A percentile compares a stretch with the other conserved stretches of the same genome.
Conservation (phyloP, 2,329 filamentous ascomycete species). For the Aspergillus fumigatiaffinis region DNA sequence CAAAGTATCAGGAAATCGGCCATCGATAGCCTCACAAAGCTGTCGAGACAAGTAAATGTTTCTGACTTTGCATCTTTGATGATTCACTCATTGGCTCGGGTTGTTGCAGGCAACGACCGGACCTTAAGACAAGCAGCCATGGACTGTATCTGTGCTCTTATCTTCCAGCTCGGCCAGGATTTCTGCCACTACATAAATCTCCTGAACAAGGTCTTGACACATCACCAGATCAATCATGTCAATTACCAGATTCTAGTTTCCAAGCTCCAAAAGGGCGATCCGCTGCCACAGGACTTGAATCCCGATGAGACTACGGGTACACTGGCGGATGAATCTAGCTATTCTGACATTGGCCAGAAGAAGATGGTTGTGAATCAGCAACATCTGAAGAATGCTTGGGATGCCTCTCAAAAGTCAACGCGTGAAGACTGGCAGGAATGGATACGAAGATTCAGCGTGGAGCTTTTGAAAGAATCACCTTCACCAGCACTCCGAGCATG, state of each 20-base stretch:
- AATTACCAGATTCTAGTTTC: conserved; percentile 91
- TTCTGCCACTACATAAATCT: conserved; percentile 92
- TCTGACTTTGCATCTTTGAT: conserved; percentile 97
- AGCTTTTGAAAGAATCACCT: conserved; percentile 88
- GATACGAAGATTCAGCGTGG: conserved; percentile 94
- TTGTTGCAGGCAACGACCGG: conserved; percentile 70
- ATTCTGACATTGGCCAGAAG: conserved; percentile 81
- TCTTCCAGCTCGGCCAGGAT: conserved; percentile 92
- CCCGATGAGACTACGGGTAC: conserved; percentile 77
- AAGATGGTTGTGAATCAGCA: conserved; percentile 97
- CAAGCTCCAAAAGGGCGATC: conserved; percentile 91
- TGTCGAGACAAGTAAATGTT: conserved; percentile 93
- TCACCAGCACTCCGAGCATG: conserved; percentile 93
- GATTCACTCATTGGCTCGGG: conserved; percentile 84
- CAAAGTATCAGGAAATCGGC: conserved; percentile 76
- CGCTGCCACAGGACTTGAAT: conserved; percentile 89
- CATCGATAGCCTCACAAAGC: conserved; percentile 90
- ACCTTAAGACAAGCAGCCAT: conserved; percentile 75
- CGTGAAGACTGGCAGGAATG: conserved; percentile 99
- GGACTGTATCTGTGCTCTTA: conserved; percentile 90
- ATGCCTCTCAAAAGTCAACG: conserved; percentile 92
- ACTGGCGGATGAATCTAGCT: conserved; percentile 72
- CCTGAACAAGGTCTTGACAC: conserved; percentile 78
- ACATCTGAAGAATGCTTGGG: conserved; percentile 95
- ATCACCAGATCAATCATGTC: conserved; percentile 77